phyloP scores from a whole-genome alignment of 768 basidiomycete genomes.

The Russula virescens region DNA sequence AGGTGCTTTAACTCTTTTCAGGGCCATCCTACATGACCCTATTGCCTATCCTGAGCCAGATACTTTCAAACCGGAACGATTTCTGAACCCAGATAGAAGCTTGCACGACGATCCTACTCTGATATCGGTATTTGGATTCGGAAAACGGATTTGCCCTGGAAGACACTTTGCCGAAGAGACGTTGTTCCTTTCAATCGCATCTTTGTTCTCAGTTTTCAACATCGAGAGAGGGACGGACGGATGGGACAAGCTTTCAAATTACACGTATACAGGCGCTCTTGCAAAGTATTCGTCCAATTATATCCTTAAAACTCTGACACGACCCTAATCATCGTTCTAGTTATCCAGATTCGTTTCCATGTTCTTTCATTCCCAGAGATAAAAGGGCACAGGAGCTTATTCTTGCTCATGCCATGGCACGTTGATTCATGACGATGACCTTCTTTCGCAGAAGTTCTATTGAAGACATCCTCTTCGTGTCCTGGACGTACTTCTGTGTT shows the following conservation, averaged over 20 bases:
- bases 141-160: slow-evolving; percentile 3
- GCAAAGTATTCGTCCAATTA: neutral
- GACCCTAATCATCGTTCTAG: neutral
- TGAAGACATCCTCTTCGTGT: neutral
- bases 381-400: neutral
- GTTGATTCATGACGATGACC: neutral
- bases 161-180: neutral
- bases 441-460: neutral
- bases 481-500: too few species aligned
- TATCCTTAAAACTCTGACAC: neutral
- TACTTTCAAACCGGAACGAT: neutral
- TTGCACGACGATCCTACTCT: neutral
- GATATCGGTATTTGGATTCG: neutral
- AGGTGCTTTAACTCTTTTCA: neutral
- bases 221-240: neutral
- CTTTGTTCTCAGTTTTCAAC: neutral
- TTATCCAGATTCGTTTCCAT: neutral
- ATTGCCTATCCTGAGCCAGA: neutral
- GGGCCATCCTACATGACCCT: neutral
- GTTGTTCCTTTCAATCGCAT: neutral
- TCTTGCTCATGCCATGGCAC: neutral
- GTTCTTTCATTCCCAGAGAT: neutral
- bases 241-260: neutral
- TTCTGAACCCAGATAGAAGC: neutral
- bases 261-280: neutral